Conservation (phyloP, 2,329 filamentous ascomycete species). For the Exophiala aquamarina region DNA sequence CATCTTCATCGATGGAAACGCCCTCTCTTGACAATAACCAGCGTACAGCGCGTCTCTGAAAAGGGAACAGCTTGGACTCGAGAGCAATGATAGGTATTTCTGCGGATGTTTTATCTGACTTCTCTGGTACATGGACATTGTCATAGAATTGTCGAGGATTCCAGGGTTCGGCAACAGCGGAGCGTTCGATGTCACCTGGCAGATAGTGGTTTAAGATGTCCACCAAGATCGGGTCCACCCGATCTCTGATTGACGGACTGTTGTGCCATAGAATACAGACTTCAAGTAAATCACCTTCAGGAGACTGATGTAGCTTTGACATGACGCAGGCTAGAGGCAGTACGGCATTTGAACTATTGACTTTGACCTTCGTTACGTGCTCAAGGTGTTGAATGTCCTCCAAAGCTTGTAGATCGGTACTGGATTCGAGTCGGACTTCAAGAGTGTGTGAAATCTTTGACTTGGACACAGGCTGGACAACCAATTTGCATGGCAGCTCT, state of each 20-base stretch:
- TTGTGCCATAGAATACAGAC: conserved; percentile 20
- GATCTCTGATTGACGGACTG: conserved; percentile 10
- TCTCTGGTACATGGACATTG: conserved; percentile 45
- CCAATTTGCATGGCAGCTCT: background rate
- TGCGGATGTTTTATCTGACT: conserved; percentile 33
- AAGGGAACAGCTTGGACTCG: conserved; percentile 46
- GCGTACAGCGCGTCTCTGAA: conserved; percentile 47
- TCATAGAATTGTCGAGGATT: conserved; percentile 46
- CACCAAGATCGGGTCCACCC: conserved; percentile 15
- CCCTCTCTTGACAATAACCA: conserved; percentile 49
- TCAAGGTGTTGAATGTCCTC: conserved; percentile 13
- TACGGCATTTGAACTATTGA: background rate
- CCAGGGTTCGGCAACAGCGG: conserved; percentile 19
- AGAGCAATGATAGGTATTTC: conserved; percentile 37
- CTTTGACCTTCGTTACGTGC: conserved; percentile 14
- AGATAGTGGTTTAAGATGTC: conserved; percentile 15
- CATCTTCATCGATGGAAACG: conserved; percentile 34
- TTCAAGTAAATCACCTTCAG: background rate
- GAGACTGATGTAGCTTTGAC: conserved; percentile 4
- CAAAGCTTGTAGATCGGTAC: conserved; percentile 3
- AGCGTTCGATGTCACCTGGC: background rate
- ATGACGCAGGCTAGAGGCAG: conserved; percentile 15
- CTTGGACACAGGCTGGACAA: background rate
- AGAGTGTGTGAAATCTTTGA: background rate
- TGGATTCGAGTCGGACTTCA: conserved; percentile 4